Base-by-base conservation (phyloP, 2,329 filamentous ascomycete genomes). In the Phoma sp. region DNA sequence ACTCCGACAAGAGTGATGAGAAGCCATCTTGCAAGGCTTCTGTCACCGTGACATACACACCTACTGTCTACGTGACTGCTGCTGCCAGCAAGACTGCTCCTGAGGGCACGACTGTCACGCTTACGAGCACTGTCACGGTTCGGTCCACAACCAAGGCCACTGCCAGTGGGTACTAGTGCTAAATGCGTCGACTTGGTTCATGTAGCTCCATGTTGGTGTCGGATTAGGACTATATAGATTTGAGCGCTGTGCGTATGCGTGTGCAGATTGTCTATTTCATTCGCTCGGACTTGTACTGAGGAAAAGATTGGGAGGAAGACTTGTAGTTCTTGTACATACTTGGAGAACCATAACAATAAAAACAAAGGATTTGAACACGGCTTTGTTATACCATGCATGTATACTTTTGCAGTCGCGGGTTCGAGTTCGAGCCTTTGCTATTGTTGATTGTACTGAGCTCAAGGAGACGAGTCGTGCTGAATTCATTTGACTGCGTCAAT, bases 101-200 rank as follows among this genome's bases (percentile, higher is more conserved):
- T 17, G 24, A 48, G 6, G 52, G 43, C 25, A 58, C 58, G 33
- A 71, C 65, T 5, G 32, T 71, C 5, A 72, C 68, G 2, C 45
- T 67, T 36, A 68, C 62, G 2, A 63, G 64, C 10, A 71, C 66
- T 36, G 57, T 73, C 1, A 72, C 69, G 6, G 60, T 69, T 15
- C 22, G 27, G 41, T 3, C 37, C n/a, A 55, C 52, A 3, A 7
- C 41, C 15, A 39, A 19, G 35, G 51, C 45, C 21, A 38, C 37
- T 29, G 52, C 52, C 31, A 51, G 36, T 25, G 31, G 41, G 4
- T 55, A 52, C 32, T 22, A n/a, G 21, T 33, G 12, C 32, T 55
- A 55, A 36, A 32, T 32, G 17, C 33, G 2, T 44, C 4, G 29
- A 12, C 9, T 8, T 10, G 10, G 27, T 3, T 33, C 19, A 13